These are phyloP conservation scores for Phytophthora palmivora DNA, from an alignment of 352 stramenopile species.

Conservation along the genomic window DNA sequence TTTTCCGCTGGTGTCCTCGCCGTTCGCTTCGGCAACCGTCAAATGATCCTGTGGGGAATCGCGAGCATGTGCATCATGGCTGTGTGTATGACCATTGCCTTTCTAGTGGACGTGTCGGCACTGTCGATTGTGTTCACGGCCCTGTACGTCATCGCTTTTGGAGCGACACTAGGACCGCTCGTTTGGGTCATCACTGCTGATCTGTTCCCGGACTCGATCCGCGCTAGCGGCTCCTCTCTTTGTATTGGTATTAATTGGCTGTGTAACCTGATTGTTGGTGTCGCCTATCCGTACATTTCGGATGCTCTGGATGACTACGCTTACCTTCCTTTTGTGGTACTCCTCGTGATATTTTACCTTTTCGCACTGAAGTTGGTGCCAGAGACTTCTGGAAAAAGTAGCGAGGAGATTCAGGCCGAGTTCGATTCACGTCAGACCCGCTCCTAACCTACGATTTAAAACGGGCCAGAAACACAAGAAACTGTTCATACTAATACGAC, in stretches of 20 bases:
- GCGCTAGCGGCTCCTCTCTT: conserved; percentile 42
- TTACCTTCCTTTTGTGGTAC: conserved; percentile 44
- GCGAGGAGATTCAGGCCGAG: conserved; percentile 27
- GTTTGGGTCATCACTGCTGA: conserved; percentile 55
- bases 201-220: conserved; percentile 56
- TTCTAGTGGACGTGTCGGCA: conserved; percentile 33
- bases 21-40: conserved; percentile 54
- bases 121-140: conserved; percentile 55
- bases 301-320: conserved; percentile 37
- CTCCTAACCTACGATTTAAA: too few relatives aligned
- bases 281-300: conserved; percentile 51
- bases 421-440: conserved; percentile 20
- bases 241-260: conserved; percentile 40
- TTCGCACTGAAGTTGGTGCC: conserved; percentile 21
- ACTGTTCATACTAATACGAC: background rate
- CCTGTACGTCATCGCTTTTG: conserved; percentile 53
- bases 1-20: conserved; percentile 49
- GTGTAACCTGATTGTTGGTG: conserved; percentile 38
- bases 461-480: too few relatives aligned
- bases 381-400: conserved; percentile 26
- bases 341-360: conserved; percentile 30
- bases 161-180: conserved; percentile 54
- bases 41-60: conserved; percentile 52
- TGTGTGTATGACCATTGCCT: conserved; percentile 55
- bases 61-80: conserved; percentile 52